Evolutionary conservation across 2,329 filamentous ascomycete species (phyloP), one percentile per base, ranked within the genome.

Genomic region (Talaromyces sp.): DNA sequence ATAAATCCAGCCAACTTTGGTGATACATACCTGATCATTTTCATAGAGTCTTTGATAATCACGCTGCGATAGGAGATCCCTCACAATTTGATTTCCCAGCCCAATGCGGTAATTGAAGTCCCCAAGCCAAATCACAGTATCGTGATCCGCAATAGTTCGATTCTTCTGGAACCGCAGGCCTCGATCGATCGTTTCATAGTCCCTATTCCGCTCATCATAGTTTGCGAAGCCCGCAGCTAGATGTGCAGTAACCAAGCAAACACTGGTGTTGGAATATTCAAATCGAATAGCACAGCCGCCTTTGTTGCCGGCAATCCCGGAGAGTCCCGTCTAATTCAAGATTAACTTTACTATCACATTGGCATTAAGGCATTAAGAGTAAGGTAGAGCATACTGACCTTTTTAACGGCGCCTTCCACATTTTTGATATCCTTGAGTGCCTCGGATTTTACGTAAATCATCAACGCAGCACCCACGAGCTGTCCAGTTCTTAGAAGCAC

Each of bases 91-190:
- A 59, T 90, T 86, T 40, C 82, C 82, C 52, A 97, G 80, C 1
- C 92, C 93, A 64, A 99, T 96, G 16, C 94, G 88, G 73, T 99
- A 99, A 69, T 99, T 99, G 78, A 99, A 99, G 71, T 99, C 94
- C 4, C 94, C 94, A 37, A 97, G 82, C 93, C 94, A 99, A 48
- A 97, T 87, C 32, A 97, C 87, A 19, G 89, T 87, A 60, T 88
- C 91, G 68, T 99, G 94, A 69, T 97, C 89, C 64, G 94, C 90
- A 57, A 99, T 97, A 4, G 88, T 84, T 52, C 91, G 82, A 65
- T 97, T 96, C 49, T 91, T 84, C 71, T 96, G 93, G 68, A 99
- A 99, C 35, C 90, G 85, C 30, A 99, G 74, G 3, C 94, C 94
- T 55, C 89, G 84, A 61, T 89, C 87, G 56, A 97, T 97, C 3